These are phyloP conservation scores for Ceratobasidium sp. DNA, from an alignment of 1,284 basidiomycete genomes.

Conservation along the genomic window DNA sequence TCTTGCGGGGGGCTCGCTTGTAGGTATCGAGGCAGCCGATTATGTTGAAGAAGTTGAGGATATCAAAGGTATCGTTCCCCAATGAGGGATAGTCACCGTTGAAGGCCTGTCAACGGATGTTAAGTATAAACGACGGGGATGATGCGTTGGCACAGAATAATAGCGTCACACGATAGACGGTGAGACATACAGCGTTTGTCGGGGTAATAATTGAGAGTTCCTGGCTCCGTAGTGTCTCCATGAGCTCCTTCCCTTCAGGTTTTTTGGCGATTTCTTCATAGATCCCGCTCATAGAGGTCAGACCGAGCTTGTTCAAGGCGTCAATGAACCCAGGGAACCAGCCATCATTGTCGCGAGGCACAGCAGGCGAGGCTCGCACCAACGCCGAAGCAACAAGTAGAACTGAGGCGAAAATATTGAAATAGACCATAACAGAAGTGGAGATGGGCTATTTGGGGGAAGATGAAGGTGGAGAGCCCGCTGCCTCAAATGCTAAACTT, in stretches of 20 bases:
- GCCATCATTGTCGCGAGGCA: neutral
- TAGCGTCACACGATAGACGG: no score
- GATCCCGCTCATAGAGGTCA: neutral
- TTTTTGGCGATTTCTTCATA: neutral
- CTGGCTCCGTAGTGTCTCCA: neutral
- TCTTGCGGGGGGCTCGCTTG: no score
- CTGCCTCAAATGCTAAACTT: no score
- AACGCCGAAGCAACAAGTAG: neutral
- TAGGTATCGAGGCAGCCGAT: no score
- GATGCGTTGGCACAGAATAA: no score
- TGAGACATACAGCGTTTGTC: neutral
- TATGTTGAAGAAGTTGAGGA: no score
- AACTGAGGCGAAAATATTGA: neutral
- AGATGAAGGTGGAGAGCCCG: no score
- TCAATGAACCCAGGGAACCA: neutral
- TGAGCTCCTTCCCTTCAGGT: neutral
- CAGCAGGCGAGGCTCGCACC: neutral
- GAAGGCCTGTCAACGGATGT: neutral
- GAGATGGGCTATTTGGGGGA: no score
- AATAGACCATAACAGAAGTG: neutral
- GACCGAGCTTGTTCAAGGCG: neutral
- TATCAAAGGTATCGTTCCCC: neutral
- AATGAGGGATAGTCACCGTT: neutral
- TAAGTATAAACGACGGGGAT: neutral
- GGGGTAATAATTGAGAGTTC: neutral